Base-by-base conservation (phyloP, 306 rosid genomes). In the Begonia peltatifolia region DNA sequence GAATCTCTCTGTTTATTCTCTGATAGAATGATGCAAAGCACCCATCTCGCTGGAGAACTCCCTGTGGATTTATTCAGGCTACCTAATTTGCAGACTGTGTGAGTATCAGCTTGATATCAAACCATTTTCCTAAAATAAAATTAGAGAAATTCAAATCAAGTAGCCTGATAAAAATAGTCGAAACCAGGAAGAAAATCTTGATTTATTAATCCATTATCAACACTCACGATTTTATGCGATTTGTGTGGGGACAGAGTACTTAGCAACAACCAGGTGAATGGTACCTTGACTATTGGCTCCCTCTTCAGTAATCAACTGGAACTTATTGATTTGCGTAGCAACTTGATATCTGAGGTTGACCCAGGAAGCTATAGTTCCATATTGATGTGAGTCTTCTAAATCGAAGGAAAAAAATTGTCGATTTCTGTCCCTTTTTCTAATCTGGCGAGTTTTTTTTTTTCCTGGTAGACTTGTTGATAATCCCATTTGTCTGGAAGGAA, bases 21-120 rank as follows among this genome's bases (percentile, higher is more conserved):
- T 14, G 52, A 43, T 75, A 84, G 94, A 75, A 60, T 56, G 59
- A 80, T 84, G 94, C 84, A 61, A 50, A 4, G 7, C 17, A 77
- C 75, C 20, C 2, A 15, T 3, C 72, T 84, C 63, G 58, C 50
- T 50, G 88, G 94, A 43, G 4, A 25, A 1, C 36, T 80, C 58
- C 94, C 85, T 11, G 57, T 41, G 53, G 51, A 70, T 15, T 61
- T 84, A 36, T 84, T 84, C 63, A 66, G 59, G 47, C 64, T 70
- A 51, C 17, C 7, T 46, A 74, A 71, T 48, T 42, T 84, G 52
- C 73, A 77, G 67, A 68, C 75, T 17, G 81, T 75, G 94, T 84
- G 51, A 77, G 87, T 74, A 43, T 42, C 36, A 53, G 58, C 58
- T 52, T 50, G 38, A 30, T 30, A 30, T 30, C 9, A 6, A 30